phyloP scores from a whole-genome alignment of 805 yeast species.

The Isabelozyma pseudorhagii region DNA sequence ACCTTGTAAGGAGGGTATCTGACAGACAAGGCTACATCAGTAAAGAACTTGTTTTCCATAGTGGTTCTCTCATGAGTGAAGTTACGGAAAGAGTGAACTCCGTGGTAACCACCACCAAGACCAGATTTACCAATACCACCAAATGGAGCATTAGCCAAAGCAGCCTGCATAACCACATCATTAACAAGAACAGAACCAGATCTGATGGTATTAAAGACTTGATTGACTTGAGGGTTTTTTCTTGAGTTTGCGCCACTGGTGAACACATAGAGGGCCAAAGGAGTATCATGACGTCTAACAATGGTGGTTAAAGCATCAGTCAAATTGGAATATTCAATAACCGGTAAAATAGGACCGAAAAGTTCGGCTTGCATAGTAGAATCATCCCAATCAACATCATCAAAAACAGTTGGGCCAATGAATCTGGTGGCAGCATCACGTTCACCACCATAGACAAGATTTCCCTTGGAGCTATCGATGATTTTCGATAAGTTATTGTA shows the following conservation, averaged over 20 bases:
- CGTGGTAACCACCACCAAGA: conserved; percentile 72
- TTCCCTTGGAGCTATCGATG: conserved; percentile 51
- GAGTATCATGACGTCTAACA: conserved; percentile 58
- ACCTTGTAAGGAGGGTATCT: conserved; percentile 64
- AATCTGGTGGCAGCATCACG: conserved; percentile 38
- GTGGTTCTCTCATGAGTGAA: conserved; percentile 75
- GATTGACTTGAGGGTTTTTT: conserved; percentile 34
- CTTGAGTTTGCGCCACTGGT: conserved; percentile 42
- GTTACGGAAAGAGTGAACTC: conserved; percentile 46
- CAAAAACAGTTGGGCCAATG: conserved; percentile 73
- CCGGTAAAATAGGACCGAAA: conserved; percentile 85
- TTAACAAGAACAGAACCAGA: conserved; percentile 73
- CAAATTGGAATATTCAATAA: conserved; percentile 51
- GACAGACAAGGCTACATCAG: conserved; percentile 53
- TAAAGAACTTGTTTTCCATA: conserved; percentile 61
- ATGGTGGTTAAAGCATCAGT: conserved; percentile 43
- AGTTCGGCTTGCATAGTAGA: conserved; percentile 70
- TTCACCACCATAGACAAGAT: conserved; percentile 47
- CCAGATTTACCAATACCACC: conserved; percentile 93
- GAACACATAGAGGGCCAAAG: conserved; percentile 77
- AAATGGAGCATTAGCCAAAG: conserved; percentile 68
- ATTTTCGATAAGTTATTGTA: conserved; percentile 44
- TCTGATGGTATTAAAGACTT: conserved; percentile 51
- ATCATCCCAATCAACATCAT: conserved; percentile 63
- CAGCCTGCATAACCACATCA: conserved; percentile 72